A percentile compares a stretch with the other conserved stretches of the same genome.
These are phyloP conservation scores for Pelargonium myrrhifolium DNA, from an alignment of 441 rosid genomes.

Conservation along the genomic window DNA sequence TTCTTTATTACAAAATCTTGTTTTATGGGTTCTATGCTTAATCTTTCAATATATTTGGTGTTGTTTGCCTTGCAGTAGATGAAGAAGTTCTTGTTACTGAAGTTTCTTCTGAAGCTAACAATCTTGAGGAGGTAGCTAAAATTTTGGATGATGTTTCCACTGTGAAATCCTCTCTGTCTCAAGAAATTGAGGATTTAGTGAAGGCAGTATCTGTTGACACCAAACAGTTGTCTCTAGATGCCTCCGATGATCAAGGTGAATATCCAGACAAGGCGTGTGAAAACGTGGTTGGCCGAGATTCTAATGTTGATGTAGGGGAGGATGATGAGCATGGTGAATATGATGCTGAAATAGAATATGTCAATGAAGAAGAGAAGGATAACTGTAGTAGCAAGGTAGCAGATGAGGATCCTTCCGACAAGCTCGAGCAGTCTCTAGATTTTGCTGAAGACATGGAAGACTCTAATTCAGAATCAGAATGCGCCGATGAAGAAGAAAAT, in stretches of 20 bases:
- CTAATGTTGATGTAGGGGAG: neutral
- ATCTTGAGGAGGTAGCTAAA: neutral
- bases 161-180: neutral
- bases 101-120: constrained; percentile 6
- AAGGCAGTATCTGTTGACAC: neutral
- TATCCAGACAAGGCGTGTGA: neutral
- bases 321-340: neutral
- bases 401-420: neutral
- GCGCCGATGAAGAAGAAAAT: constrained; percentile 7
- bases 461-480: neutral
- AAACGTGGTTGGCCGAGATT: neutral
- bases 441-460: neutral
- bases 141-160: neutral
- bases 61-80: constrained; percentile 16
- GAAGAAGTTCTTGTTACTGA: constrained; percentile 10
- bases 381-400: neutral
- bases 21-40: neutral
- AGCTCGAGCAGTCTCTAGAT: neutral
- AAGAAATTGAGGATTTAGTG: neutral
- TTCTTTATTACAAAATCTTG: neutral
- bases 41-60: neutral
- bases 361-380: constrained; percentile 1
- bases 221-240: neutral
- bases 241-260: neutral
- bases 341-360: neutral